These are phyloP conservation scores for Ascosphaera apis DNA, from an alignment of 2,329 filamentous ascomycete genomes.

Conservation along the genomic window DNA sequence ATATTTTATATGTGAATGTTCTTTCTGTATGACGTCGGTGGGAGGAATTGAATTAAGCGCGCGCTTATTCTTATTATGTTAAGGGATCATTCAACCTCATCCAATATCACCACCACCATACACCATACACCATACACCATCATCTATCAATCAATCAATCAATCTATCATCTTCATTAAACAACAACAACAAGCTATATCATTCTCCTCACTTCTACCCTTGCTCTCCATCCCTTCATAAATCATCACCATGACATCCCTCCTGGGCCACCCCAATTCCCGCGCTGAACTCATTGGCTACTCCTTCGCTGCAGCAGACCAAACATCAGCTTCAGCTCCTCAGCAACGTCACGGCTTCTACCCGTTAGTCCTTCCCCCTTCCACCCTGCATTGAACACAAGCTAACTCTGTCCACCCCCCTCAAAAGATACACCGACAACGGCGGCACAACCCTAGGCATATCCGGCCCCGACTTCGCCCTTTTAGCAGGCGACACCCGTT, in stretches of 20 bases:
- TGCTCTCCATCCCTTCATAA: too few species aligned
- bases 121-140: neutral
- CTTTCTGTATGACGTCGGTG: too few species aligned
- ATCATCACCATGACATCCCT: constrained; percentile 32
- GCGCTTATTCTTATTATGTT: too few species aligned
- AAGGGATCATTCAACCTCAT: neutral
- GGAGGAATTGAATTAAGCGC: neutral
- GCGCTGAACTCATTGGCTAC: constrained; percentile 32
- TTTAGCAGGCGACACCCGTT: constrained; percentile 89
- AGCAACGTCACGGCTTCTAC: constrained; percentile 73
- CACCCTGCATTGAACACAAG: neutral
- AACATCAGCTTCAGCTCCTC: constrained; percentile 26
- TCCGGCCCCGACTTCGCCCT: constrained; percentile 86
- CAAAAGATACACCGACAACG: constrained; percentile 72
- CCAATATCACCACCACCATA: neutral
- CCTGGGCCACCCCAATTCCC: constrained; percentile 25
- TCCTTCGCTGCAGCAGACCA: constrained; percentile 35
- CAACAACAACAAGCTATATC: too few species aligned
- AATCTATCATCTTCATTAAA: too few species aligned
- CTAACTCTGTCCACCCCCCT: neutral
- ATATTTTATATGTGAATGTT: constrained; percentile 1
- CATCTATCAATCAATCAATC: neutral
- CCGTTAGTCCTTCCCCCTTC: constrained; percentile 37
- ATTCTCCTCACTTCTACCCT: constrained; percentile 2
- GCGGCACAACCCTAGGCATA: constrained; percentile 87